Evolutionary conservation across 805 yeast genomes (phyloP), one percentile per base, ranked within the genome.

Genomic region (Wickerhamiella galacta): DNA sequence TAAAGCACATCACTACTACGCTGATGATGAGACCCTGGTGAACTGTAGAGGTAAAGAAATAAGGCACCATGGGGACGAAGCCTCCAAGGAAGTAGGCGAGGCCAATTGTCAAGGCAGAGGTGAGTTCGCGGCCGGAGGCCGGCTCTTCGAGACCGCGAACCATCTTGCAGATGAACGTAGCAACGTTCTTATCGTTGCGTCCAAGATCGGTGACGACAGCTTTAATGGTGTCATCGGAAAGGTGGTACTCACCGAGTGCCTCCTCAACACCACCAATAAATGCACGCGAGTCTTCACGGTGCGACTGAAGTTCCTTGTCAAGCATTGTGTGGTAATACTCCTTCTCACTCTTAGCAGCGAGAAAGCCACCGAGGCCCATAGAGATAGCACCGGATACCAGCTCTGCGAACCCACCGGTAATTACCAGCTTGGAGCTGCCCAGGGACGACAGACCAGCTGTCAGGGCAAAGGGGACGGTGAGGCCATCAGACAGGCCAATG

Each of bases 391-490:
- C 98, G 4, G 94, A 79, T 3, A 87, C 92, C 44, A 87, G 70
- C 61, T 87, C 98, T 7, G 96, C 96, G 68, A 87, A 70, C 16
- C 96, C 98, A 64, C 96, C 98, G 18, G 96, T 83, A 39, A 87
- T 83, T 32, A 87, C 98, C 41, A 87, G 67, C 53, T 70, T 77
- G 12, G 94, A 63, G 53, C 81, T 79, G 33, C 98, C 98, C 33
- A 87, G 66, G 1, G 92, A 75, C 1, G 93, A 77, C 35, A 87
- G 66, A 31, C 96, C 98, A 0, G 98, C 96, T 1, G 96, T 90
- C 45, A 90, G 66, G 2, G 98, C 98, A 64, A 87, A 87, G n/a
- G 98, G 98, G 25, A 87, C 98, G 0, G 96, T 87, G 43, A 87
- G 66, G 4, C 98, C 98, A 53, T 87, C 98, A 22, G 90, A 75